These are phyloP conservation scores for Verticillium alfalfae DNA, from an alignment of 2,329 filamentous ascomycete genomes.

Conservation along the genomic window DNA sequence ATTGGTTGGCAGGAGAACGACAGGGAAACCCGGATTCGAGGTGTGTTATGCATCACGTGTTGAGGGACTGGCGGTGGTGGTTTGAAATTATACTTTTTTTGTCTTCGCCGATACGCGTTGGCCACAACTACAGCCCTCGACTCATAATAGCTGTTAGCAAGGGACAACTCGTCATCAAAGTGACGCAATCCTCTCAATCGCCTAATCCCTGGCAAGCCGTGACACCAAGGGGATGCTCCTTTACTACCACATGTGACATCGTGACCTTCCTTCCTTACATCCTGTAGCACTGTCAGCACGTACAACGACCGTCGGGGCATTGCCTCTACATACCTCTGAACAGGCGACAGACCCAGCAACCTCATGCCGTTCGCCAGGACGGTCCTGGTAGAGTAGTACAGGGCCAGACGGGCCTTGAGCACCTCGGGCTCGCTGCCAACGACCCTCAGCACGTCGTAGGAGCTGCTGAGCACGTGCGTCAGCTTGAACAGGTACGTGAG, in stretches of 20 bases:
- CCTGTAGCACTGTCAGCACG: constrained; percentile 4
- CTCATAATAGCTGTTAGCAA: not conserved
- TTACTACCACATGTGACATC: not conserved
- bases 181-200: not conserved
- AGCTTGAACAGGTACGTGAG: constrained; percentile 74
- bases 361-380: constrained; percentile 81
- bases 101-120: not conserved
- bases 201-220: not conserved
- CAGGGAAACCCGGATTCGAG: not conserved
- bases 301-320: not conserved
- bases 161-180: not conserved
- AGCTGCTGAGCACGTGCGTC: constrained; percentile 73
- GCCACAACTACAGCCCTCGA: not conserved
- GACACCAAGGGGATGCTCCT: not conserved
- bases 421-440: constrained; percentile 72
- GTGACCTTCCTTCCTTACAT: constrained; percentile 4
- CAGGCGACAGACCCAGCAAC: constrained; percentile 70
- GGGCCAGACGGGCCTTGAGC: constrained; percentile 66
- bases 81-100: not conserved
- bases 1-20: not conserved
- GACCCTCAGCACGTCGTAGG: constrained; percentile 77
- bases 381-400: constrained; percentile 71
- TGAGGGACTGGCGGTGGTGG: not conserved
- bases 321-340: constrained; percentile 41
- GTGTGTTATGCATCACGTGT: not conserved